Evolutionary conservation across 2,329 filamentous ascomycete species (phyloP), one percentile per base, ranked within the genome.

Genomic region (Trichoderma hamatum): DNA sequence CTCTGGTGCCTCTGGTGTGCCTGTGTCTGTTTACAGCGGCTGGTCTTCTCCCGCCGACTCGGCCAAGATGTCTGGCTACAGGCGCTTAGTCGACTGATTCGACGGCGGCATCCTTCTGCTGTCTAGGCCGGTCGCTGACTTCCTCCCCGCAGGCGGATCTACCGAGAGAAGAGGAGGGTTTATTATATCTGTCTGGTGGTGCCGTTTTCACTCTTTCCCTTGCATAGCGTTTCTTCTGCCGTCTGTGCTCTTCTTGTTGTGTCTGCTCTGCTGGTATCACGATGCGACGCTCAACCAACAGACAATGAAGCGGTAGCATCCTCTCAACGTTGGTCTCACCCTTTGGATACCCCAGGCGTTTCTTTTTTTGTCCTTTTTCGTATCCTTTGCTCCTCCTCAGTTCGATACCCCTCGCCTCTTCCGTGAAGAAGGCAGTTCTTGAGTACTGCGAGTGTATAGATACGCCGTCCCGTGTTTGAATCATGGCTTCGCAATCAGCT

Each of bases 401-500:
- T 21, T 32, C 54, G 54, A 67, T 67, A 34, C 63, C 64, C 66
- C 30, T 28, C 61, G 52, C 71, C 72, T 73, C 74, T 76, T 75
- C 70, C 71, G 72, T 60, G 72, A 75, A 76, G 73, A 74, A 74
- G 73, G 39, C 58, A n/a, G 16, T 30, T 21, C 30, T 55, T 54
- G 32, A 32, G 56, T 26, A n/a, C 32, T 52, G 46, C 54, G 11
- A 5, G 36, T 51, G 52, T 67, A 28, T 28, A 67, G 10, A 58
- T 59, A 67, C 54, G 49, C 54, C 30, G 36, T 39, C n/a, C 55
- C 16, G 32, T 55, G 55, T 55, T 67, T 63, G 30, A 71, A 71
- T 26, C 69, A 84, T 84, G 82, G 80, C 82, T 36, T 74, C 80
- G 61, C 74, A 76, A 61, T 74, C 74, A 55, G 68, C 73, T n/a